These are phyloP conservation scores for Kluyveromyces lactis DNA, from an alignment of 805 yeast genomes.

Conservation along the genomic window DNA sequence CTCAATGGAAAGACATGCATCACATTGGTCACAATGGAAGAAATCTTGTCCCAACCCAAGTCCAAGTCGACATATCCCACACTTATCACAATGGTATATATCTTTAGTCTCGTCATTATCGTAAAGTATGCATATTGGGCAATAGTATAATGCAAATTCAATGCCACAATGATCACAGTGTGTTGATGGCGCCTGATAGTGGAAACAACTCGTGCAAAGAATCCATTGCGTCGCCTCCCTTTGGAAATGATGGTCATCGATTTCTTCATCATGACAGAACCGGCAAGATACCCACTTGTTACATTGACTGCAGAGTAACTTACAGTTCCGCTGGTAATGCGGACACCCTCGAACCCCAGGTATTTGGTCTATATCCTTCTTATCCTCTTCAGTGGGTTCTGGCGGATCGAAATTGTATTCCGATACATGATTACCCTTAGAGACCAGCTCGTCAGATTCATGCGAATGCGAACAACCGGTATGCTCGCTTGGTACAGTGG, in stretches of 20 bases:
- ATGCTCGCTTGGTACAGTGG: constrained; percentile 4
- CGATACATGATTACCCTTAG: constrained; percentile 8
- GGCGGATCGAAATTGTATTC: constrained; percentile 15
- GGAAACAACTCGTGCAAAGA: constrained; percentile 72
- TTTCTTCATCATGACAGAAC: constrained; percentile 69
- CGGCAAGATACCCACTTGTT: constrained; percentile 72
- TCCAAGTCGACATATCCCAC: constrained; percentile 90
- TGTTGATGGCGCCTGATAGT: constrained; percentile 66
- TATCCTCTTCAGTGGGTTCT: constrained; percentile 40
- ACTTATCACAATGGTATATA: constrained; percentile 85
- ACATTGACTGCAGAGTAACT: constrained; percentile 73
- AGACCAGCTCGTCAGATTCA: constrained; percentile 19
- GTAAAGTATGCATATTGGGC: constrained; percentile 70
- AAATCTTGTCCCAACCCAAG: constrained; percentile 81
- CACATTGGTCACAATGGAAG: constrained; percentile 85
- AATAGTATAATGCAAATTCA: constrained; percentile 67
- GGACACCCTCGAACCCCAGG: constrained; percentile 58
- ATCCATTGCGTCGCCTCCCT: constrained; percentile 57
- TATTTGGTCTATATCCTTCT: constrained; percentile 40
- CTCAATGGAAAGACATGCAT: constrained; percentile 78
- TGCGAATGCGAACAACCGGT: not conserved
- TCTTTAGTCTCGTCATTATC: constrained; percentile 74
- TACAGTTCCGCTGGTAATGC: constrained; percentile 80
- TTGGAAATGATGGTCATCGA: constrained; percentile 42
- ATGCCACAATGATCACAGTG: constrained; percentile 61